Evolutionary conservation across 352 stramenopile genomes (phyloP).

Genomic region (Phytophthora sp.): DNA sequence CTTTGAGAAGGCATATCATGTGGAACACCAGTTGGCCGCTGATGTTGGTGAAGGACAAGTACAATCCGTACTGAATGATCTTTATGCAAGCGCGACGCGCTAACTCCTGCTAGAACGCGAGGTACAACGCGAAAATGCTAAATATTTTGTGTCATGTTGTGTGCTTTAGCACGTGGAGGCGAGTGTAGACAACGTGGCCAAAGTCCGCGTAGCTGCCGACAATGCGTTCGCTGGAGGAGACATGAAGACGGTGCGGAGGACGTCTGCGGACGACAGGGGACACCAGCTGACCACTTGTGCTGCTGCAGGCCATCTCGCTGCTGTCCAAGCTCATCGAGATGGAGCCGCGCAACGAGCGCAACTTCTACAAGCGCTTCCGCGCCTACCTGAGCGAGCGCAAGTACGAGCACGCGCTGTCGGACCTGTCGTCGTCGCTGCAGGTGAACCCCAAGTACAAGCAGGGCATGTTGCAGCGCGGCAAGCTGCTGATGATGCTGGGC

Average conservation of each 20-base stretch:
- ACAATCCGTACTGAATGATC: no score
- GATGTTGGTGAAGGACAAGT: no score
- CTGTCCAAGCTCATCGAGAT: conserved; percentile 84
- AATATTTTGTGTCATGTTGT: conserved; percentile 5
- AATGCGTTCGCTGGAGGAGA: conserved; percentile 82
- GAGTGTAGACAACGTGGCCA: conserved; percentile 50
- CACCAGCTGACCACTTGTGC: no score
- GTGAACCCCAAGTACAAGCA: conserved; percentile 86
- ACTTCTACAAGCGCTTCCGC: conserved; percentile 87
- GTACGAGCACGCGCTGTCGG: conserved; percentile 72
- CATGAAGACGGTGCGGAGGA: conserved; percentile 52
- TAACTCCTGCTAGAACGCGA: conserved; percentile 1
- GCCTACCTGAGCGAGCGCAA: conserved; percentile 85
- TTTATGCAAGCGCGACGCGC: neutral
- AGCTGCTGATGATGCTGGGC: conserved; percentile 81
- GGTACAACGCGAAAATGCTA: conserved; percentile 4
- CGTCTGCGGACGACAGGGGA: no score
- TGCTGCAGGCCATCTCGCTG: conserved; percentile 66
- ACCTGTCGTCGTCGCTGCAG: conserved; percentile 70
- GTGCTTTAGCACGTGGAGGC: conserved; percentile 24
- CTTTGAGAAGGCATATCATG: no score
- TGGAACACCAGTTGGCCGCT: no score
- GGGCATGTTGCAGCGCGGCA: conserved; percentile 73
- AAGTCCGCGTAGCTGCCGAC: conserved; percentile 74
- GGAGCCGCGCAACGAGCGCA: conserved; percentile 78